phyloP scores from a whole-genome alignment of 1,284 basidiomycete species.

The Pterula multifida region DNA sequence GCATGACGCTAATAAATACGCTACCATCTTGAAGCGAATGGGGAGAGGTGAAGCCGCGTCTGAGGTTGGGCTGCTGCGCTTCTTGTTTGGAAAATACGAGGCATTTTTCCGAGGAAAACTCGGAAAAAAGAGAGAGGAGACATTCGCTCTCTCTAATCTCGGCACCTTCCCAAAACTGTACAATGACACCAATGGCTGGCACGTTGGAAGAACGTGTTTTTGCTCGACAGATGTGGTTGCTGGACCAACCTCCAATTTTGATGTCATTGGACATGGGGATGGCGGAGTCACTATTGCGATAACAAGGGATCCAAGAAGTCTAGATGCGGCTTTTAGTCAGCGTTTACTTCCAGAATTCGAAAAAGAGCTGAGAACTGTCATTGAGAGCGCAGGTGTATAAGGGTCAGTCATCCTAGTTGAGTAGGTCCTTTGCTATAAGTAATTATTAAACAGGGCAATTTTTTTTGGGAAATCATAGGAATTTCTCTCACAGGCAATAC shows the following conservation, averaged over 20 bases:
- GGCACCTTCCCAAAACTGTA: neutral
- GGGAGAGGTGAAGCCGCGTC: neutral
- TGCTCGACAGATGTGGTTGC: neutral
- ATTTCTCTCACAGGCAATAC: too few relatives aligned
- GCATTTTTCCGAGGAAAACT: neutral
- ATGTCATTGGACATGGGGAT: slow-evolving; percentile 1
- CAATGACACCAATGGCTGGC: neutral
- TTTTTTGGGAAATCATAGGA: too few relatives aligned
- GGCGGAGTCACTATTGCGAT: neutral
- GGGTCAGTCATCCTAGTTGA: too few relatives aligned
- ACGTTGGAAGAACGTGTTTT: neutral
- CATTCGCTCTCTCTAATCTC: neutral
- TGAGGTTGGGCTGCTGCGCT: neutral
- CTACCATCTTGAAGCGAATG: neutral
- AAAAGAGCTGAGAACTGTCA: neutral
- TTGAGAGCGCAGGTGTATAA: too few relatives aligned
- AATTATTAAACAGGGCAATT: too few relatives aligned
- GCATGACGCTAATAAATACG: neutral
- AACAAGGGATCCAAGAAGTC: neutral
- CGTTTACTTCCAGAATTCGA: neutral
- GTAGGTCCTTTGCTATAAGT: too few relatives aligned
- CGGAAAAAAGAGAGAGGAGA: neutral
- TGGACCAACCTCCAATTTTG: slow-evolving; percentile 1
- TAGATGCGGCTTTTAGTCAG: neutral
- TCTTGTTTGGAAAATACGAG: neutral